Percentiles rank a stretch among this genome's conserved stretches.
Conservation (phyloP, 2,329 filamentous ascomycete genomes). For the Pseudodiploospora longispora region DNA sequence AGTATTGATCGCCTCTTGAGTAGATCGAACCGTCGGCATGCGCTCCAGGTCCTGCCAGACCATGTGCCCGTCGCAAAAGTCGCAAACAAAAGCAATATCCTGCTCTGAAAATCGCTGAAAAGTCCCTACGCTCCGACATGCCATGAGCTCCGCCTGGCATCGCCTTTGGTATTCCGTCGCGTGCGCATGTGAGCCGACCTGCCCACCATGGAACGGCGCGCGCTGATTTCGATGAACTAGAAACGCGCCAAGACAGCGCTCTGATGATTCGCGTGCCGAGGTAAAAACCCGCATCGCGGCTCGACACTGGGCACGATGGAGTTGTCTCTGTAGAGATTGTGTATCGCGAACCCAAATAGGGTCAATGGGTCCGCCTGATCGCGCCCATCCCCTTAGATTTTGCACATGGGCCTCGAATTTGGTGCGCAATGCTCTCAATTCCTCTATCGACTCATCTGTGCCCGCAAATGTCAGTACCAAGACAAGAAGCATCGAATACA, state of each 20-base stretch:
- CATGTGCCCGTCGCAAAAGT: constrained; percentile 53
- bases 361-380: constrained; percentile 46
- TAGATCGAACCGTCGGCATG: constrained; percentile 40
- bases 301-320: constrained; percentile 51
- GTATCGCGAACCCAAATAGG: constrained; percentile 49
- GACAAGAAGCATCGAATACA: neutral
- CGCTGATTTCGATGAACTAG: constrained; percentile 44
- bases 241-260: constrained; percentile 48
- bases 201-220: constrained; percentile 1
- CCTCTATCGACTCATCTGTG: constrained; percentile 43
- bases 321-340: constrained; percentile 36
- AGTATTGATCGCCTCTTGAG: constrained; percentile 19
- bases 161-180: constrained; percentile 25
- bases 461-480: neutral
- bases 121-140: constrained; percentile 44
- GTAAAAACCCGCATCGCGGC: constrained; percentile 49
- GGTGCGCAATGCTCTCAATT: constrained; percentile 37
- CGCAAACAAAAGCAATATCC: constrained; percentile 51
- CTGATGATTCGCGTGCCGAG: constrained; percentile 37
- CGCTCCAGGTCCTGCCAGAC: constrained; percentile 49
- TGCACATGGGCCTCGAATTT: constrained; percentile 40
- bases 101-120: constrained; percentile 48
- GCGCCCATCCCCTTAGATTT: constrained; percentile 46
- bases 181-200: constrained; percentile 4
- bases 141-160: constrained; percentile 40